Conservation (phyloP, 2,329 filamentous ascomycete species). For the Capronia coronata region DNA sequence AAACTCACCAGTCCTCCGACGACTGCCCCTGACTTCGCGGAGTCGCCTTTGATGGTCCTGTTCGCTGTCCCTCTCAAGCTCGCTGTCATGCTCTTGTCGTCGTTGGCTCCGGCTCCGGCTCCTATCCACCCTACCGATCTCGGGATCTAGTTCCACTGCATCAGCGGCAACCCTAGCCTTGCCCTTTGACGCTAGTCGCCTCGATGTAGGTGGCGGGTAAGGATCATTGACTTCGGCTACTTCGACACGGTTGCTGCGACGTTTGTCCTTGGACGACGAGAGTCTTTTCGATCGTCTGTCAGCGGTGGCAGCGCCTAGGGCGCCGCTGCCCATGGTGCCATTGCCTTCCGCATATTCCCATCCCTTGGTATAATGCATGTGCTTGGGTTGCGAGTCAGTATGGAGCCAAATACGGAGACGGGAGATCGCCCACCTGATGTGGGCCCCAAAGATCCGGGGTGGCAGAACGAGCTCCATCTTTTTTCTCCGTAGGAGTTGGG, state of each 20-base stretch:
- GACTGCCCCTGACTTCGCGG: slow-evolving; percentile 17
- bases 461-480: slow-evolving; percentile 28
- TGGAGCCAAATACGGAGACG: not conserved
- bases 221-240: slow-evolving; percentile 4
- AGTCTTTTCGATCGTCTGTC: slow-evolving; percentile 7
- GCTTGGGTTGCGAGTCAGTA: slow-evolving; percentile 12
- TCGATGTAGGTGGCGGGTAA: slow-evolving; percentile 10
- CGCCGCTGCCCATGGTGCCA: slow-evolving; percentile 8
- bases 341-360: slow-evolving; percentile 21
- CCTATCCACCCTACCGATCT: slow-evolving; percentile 17
- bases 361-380: slow-evolving; percentile 27
- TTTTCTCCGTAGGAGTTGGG: slow-evolving; percentile 30
- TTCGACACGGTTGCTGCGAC: slow-evolving; percentile 6
- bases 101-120: slow-evolving; percentile 29
- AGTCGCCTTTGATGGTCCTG: slow-evolving; percentile 18
- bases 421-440: slow-evolving; percentile 28
- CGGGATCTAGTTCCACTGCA: slow-evolving; percentile 4
- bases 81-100: slow-evolving; percentile 32
- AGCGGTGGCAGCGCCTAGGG: slow-evolving; percentile 1
- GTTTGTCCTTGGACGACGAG: slow-evolving; percentile 7
- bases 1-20: slow-evolving; percentile 5
- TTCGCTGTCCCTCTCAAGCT: slow-evolving; percentile 8
- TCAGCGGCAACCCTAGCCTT: slow-evolving; percentile 12
- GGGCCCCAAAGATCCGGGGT: slow-evolving; percentile 34
- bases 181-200: slow-evolving; percentile 17